A percentile compares a stretch with the other conserved stretches of the same genome.
These are phyloP conservation scores for Pestalotiopsis sp. DNA, from an alignment of 2,329 filamentous ascomycete genomes.

Conservation along the genomic window DNA sequence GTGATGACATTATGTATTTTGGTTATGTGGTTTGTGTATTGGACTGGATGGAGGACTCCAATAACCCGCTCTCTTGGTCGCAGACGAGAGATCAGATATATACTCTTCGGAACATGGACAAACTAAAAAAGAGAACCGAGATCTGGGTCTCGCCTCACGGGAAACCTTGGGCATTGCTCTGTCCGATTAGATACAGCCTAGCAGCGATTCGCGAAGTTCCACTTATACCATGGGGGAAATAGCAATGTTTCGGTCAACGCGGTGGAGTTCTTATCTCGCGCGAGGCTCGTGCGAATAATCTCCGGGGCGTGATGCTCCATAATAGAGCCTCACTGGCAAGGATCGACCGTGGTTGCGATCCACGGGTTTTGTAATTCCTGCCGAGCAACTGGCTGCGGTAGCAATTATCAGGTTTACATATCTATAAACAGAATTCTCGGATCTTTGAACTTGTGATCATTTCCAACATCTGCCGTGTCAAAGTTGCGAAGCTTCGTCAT, in stretches of 20 bases:
- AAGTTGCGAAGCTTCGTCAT: background rate
- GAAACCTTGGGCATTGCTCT: background rate
- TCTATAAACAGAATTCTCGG: constrained; percentile 5
- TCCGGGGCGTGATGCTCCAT: background rate
- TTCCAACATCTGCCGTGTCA: background rate
- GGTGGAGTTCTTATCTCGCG: background rate
- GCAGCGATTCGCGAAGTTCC: constrained; percentile 6
- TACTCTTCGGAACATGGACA: background rate
- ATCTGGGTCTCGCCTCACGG: background rate
- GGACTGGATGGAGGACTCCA: background rate
- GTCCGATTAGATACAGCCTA: constrained; percentile 8
- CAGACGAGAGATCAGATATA: background rate
- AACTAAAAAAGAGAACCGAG: background rate
- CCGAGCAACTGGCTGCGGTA: background rate
- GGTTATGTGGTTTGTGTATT: background rate
- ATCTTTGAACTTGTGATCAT: background rate
- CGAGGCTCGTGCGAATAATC: background rate
- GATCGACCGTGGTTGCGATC: background rate
- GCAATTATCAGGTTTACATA: background rate
- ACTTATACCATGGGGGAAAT: background rate
- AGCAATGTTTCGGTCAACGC: constrained; percentile 4
- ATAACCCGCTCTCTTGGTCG: background rate
- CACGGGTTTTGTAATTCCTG: background rate
- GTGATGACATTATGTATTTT: constrained; percentile 3
- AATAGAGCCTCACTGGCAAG: background rate